Percentiles rank a stretch among this genome's conserved stretches.
These are phyloP conservation scores for Dactylorhiza incarnata DNA, from an alignment of 106 monocot species.

Conservation along the genomic window DNA sequence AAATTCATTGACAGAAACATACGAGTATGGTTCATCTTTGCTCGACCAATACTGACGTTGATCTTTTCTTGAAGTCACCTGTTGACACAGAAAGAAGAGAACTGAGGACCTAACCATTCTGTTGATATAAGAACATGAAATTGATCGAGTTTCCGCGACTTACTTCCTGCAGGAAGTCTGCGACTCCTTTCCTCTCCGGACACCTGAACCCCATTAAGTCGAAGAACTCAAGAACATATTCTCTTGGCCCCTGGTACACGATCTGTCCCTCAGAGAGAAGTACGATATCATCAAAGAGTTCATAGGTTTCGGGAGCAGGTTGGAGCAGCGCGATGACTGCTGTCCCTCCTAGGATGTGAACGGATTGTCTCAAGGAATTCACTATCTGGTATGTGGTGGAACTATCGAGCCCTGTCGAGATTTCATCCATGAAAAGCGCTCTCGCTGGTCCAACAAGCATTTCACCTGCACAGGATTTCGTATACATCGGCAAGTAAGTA, in stretches of 20 bases:
- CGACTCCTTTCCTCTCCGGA: slow-evolving; percentile 52
- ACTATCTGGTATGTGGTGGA: slow-evolving; percentile 56
- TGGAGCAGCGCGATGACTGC: slow-evolving; percentile 44
- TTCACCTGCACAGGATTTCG: slow-evolving; percentile 25
- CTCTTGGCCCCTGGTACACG: slow-evolving; percentile 48
- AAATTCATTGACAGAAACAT: slow-evolving; percentile 37
- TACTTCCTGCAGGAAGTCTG: slow-evolving; percentile 58
- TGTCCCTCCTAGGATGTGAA: slow-evolving; percentile 42
- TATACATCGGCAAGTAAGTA: not conserved
- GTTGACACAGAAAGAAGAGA: not conserved
- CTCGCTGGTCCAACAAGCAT: slow-evolving; percentile 53
- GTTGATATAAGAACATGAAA: not conserved
- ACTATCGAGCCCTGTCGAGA: slow-evolving; percentile 58
- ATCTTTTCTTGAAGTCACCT: slow-evolving; percentile 56
- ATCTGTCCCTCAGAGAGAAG: slow-evolving; percentile 49
- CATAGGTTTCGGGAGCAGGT: slow-evolving; percentile 52
- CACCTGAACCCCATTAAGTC: slow-evolving; percentile 46
- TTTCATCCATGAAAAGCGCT: slow-evolving; percentile 59
- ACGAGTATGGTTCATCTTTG: slow-evolving; percentile 33
- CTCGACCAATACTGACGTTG: slow-evolving; percentile 44
- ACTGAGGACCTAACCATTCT: not conserved
- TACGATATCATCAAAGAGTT: slow-evolving; percentile 51
- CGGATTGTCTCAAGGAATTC: slow-evolving; percentile 34
- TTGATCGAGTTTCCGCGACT: not conserved
- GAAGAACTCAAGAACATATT: slow-evolving; percentile 46